Base-by-base conservation (phyloP, 345 rosid genomes). In the Hibiscus syriacus region DNA sequence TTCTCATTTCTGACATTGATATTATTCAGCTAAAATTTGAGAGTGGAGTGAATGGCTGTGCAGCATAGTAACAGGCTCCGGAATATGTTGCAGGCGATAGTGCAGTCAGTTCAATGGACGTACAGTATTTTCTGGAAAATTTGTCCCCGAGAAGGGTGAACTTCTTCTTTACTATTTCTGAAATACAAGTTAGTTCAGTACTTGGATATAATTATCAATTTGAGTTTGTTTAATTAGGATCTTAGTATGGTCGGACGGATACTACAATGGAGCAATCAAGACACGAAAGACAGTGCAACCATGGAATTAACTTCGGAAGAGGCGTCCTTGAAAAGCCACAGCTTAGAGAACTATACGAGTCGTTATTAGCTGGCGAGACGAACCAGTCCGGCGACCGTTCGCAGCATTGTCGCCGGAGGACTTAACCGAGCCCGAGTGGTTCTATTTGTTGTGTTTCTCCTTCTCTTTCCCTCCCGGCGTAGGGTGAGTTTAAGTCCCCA, bases 281-380 rank as follows among this genome's bases (percentile, higher is more conserved):
- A 95, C 99, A 0, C 80, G 99, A 45, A 95, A 95, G 75, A 95
- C 98, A 52, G 90, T 93, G 69, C 98, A 95, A 55, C 96, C 98
- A 8, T 83, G 83, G 99, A 95, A 77, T 92, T 84, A 6, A 95
- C 78, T 5, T 84, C 92, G 4, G 98, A 95, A 80, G 99, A 95
- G 73, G 92, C 91, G 2, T 86, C 98, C n/a, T 75, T 90, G 16
- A 97, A 92, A 73, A 84, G 99, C 98, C 90, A 65, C 99, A 95
- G 72, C 90, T 95, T 1, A 78, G 89, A 75, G 99, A 95, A 79
- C 94, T 95, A 3, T 95, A 92, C 57, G 89, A 92, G 13, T 86
- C 96, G 9, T 76, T 94, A 41, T 85, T 92, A 1, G 87, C 89
- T 1, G 90, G 92, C 62, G 96, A 92, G 60, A 80, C 91, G 1